phyloP scores from a whole-genome alignment of 139 green algal genomes.

The Coccomyxa sp. region DNA sequence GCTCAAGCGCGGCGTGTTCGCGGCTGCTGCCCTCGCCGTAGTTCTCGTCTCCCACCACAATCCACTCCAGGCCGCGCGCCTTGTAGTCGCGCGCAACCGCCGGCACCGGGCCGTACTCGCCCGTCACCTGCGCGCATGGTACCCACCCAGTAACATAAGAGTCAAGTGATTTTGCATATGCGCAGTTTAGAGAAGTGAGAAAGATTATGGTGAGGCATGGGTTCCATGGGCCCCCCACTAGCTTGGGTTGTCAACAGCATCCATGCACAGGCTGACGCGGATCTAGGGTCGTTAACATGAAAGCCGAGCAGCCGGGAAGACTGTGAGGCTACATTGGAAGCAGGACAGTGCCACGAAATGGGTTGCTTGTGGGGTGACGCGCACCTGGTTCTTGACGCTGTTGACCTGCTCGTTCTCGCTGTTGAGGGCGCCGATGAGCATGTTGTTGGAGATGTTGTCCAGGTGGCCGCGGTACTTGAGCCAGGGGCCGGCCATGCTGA shows the following conservation, averaged over 20 bases:
- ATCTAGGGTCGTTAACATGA: too few relatives aligned
- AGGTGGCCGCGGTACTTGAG: conserved; percentile 96
- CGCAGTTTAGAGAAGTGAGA: neutral
- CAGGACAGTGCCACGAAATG: too few relatives aligned
- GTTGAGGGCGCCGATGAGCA: conserved; percentile 95
- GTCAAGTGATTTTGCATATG: neutral
- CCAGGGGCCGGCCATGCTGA: conserved; percentile 95
- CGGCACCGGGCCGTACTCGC: conserved; percentile 62
- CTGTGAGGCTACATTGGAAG: too few relatives aligned
- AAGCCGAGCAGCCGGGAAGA: too few relatives aligned
- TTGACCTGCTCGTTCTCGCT: conserved; percentile 81
- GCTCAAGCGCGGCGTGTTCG: conserved; percentile 93
- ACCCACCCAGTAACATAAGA: neutral
- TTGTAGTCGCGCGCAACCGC: conserved; percentile 81
- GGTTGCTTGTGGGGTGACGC: too few relatives aligned
- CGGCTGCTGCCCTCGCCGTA: conserved; percentile 86
- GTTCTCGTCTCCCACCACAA: conserved; percentile 92
- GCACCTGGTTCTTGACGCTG: conserved; percentile 57
- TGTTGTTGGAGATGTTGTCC: conserved; percentile 98
- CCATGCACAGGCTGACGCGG: too few relatives aligned
- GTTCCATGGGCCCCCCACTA: too few relatives aligned
- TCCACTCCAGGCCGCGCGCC: conserved; percentile 66
- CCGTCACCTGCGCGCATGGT: conserved; percentile 25
- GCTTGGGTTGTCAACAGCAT: too few relatives aligned
- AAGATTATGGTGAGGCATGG: too few relatives aligned